Evolutionary conservation across 768 basidiomycete species (phyloP).

Genomic region (Cystobasidium tubakii): DNA sequence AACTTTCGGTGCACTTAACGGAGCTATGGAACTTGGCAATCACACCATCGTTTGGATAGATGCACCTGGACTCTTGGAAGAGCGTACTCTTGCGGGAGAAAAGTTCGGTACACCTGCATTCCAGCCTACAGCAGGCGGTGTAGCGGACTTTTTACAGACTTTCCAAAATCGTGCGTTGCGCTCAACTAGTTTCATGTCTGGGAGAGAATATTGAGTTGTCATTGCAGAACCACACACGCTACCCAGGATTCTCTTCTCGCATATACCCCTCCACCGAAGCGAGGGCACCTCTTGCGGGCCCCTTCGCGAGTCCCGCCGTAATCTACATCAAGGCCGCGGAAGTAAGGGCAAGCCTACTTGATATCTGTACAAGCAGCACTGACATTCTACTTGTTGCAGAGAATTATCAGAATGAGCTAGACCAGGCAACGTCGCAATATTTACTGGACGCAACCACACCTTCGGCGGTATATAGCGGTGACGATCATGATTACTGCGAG

Average conservation of each 20-base stretch:
- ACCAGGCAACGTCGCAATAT: slow-evolving; percentile 61
- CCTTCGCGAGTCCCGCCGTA: slow-evolving; percentile 62
- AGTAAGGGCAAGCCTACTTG: slow-evolving; percentile 57
- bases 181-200: slow-evolving; percentile 38
- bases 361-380: background rate
- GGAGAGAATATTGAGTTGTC: background rate
- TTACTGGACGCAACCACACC: slow-evolving; percentile 64
- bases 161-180: slow-evolving; percentile 52
- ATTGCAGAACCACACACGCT: slow-evolving; percentile 47
- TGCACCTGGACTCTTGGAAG: slow-evolving; percentile 67
- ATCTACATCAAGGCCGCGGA: slow-evolving; percentile 67
- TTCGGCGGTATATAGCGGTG: slow-evolving; percentile 71
- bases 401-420: slow-evolving; percentile 67
- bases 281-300: slow-evolving; percentile 68
- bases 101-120: background rate
- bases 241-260: slow-evolving; percentile 69
- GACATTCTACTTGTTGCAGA: background rate
- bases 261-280: slow-evolving; percentile 79
- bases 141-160: slow-evolving; percentile 56
- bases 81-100: slow-evolving; percentile 47
- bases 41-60: slow-evolving; percentile 70
- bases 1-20: slow-evolving; percentile 71
- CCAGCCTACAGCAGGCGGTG: background rate
- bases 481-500: slow-evolving; percentile 96
- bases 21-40: slow-evolving; percentile 58